Percentiles rank a stretch among this genome's conserved stretches.
phyloP scores from a whole-genome alignment of 2,329 filamentous ascomycete species.

The Albophoma yamanashiensis region DNA sequence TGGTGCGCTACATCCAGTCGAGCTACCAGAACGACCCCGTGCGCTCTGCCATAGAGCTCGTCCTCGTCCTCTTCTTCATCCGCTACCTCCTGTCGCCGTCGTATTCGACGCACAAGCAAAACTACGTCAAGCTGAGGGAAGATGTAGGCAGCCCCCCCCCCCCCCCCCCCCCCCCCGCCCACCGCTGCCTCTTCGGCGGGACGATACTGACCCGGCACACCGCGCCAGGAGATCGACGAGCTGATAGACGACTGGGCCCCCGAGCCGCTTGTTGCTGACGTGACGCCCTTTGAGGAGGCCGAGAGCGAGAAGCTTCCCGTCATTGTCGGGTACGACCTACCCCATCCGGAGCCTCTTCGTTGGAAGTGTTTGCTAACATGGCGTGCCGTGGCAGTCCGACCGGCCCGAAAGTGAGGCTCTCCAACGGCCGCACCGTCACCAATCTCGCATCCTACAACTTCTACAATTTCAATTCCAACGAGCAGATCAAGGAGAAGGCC shows the following conservation, averaged over 20 bases:
- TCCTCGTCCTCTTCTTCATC: conserved; percentile 91
- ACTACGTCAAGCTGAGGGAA: conserved; percentile 80
- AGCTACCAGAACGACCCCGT: conserved; percentile 97
- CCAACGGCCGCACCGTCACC: conserved; percentile 78
- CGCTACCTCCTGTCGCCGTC: conserved; percentile 85
- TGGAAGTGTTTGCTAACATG: not conserved
- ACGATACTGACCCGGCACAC: not conserved
- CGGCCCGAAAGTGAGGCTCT: conserved; percentile 80
- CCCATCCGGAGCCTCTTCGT: not conserved
- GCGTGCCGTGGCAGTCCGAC: conserved; percentile 53
- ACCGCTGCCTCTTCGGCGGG: not conserved
- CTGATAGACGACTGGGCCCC: conserved; percentile 94
- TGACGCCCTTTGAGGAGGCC: conserved; percentile 63
- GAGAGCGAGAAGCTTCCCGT: conserved; percentile 80
- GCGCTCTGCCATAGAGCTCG: conserved; percentile 83
- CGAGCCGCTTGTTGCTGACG: conserved; percentile 72
- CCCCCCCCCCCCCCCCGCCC: no score
- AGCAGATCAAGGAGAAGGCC: conserved; percentile 87
- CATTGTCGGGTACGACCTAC: conserved; percentile 63
- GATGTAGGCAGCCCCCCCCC: conserved; percentile 41
- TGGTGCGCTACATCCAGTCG: conserved; percentile 90
- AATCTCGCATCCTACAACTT: conserved; percentile 96
- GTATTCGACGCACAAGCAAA: conserved; percentile 84
- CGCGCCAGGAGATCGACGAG: conserved; percentile 73
- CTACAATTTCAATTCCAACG: conserved; percentile 93